These are phyloP conservation scores for Wickerhamomyces hampshirensis DNA, from an alignment of 805 yeast genomes.

Conservation along the genomic window DNA sequence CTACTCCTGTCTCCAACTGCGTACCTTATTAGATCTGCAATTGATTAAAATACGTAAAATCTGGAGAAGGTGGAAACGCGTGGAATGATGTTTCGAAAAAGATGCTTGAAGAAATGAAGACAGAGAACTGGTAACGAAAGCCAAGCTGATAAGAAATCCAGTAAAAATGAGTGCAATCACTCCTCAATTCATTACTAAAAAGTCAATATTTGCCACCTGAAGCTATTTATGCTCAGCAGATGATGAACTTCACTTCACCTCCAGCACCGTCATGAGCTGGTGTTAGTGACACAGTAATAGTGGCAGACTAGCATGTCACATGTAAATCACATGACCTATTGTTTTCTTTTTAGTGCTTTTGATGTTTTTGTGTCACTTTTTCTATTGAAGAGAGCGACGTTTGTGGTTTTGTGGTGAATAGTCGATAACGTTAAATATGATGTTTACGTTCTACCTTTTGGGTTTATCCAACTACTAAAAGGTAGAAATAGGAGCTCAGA, in stretches of 20 bases:
- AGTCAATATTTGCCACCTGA: neutral
- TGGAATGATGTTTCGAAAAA: neutral
- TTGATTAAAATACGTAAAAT: neutral
- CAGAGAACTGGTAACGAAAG: neutral
- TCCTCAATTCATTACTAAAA: neutral
- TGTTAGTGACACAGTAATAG: neutral
- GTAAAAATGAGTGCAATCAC: neutral
- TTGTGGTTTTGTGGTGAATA: too few relatives aligned
- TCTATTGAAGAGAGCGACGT: too few relatives aligned
- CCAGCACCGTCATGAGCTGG: neutral
- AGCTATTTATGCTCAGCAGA: neutral
- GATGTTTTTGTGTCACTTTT: too few relatives aligned
- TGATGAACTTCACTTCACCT: neutral
- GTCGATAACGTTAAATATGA: too few relatives aligned
- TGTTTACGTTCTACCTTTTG: too few relatives aligned
- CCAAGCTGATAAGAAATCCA: neutral
- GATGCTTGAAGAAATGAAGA: neutral
- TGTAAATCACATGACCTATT: too few relatives aligned
- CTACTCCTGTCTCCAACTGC: too few relatives aligned
- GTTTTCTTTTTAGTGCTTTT: too few relatives aligned
- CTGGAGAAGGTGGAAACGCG: neutral
- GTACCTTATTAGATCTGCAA: neutral
- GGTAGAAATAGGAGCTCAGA: too few relatives aligned
- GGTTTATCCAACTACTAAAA: too few relatives aligned
- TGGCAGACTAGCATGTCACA: too few relatives aligned